Evolutionary conservation across 192 early-diverging fungal species (phyloP), one percentile per base, ranked within the genome.

Genomic region (Coemansia reversa): DNA sequence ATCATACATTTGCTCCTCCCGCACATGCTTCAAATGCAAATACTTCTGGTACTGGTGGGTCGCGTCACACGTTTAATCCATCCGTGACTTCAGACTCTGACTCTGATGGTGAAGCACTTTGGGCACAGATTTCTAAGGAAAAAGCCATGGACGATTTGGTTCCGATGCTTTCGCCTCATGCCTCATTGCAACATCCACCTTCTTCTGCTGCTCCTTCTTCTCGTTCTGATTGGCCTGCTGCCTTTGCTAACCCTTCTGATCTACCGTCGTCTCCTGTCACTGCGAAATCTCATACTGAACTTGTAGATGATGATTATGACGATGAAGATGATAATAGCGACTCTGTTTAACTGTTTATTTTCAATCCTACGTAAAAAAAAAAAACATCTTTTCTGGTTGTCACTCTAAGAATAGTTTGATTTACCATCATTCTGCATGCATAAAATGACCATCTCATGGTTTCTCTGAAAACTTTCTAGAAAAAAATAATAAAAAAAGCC

Each of bases 91-190:
- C 70, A 14, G 25, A 45, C 20, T 61, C 58, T 16, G 69, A 76
- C 33, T 76, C 74, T 18, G 74, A 76, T 2, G 74, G 74, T 45
- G 74, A 76, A 54, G 74, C 74, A 0, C 60, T 75, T 59, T 75
- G 73, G 73, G 67, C 67, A 2, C 59, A 67, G 12, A 65, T 79
- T 11, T 57, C 63, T 23, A 70, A 74, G 67, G 68, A 73, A 11
- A 63, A 62, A 52, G 27, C 62, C 18, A 55, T 48, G 12, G 61
- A 63, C 7, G 76, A 74, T 20, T 45, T 71, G 22, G 72, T 67
- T 2, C 72, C 77, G 0, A 70, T 74, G 72, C 8, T 22, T 16
- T 51, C 61, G 3, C 19, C 50, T 7, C 51, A 20, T 19, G 51
- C 51, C 3, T 7, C 51, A 2, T 25, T 53, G 24, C 52, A 54